These are phyloP conservation scores for Aspergillus fumigatus DNA, from an alignment of 2,329 filamentous ascomycete species.

Conservation along the genomic window DNA sequence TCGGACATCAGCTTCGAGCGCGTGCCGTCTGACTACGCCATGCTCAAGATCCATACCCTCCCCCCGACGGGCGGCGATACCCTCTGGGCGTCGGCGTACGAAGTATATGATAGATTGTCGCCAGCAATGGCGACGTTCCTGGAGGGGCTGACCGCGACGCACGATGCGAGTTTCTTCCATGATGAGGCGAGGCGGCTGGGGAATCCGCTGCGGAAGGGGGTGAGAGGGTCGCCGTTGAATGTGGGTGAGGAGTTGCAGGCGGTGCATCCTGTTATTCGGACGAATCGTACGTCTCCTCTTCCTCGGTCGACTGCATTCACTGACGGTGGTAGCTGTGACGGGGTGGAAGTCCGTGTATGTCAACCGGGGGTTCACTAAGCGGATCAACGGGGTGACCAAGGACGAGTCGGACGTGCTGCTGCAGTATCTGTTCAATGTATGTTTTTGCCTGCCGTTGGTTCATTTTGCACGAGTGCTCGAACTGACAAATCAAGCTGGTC, in stretches of 20 bases:
- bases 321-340: conserved; percentile 44
- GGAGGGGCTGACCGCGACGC: conserved; percentile 55
- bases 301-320: no score
- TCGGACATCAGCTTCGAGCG: conserved; percentile 64
- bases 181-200: conserved; percentile 36
- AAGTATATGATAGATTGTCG: conserved; percentile 61
- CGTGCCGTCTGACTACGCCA: conserved; percentile 59
- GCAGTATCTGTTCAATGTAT: conserved; percentile 38
- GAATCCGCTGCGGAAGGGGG: conserved; percentile 37
- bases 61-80: conserved; percentile 58
- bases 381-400: conserved; percentile 43
- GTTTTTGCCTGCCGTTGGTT: conserved; percentile 36
- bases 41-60: conserved; percentile 53
- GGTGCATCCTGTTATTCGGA: conserved; percentile 54
- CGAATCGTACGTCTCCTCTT: conserved; percentile 43
- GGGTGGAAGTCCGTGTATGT: conserved; percentile 57
- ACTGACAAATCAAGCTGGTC: conserved; percentile 24
- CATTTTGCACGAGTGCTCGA: background rate
- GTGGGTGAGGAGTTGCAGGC: conserved; percentile 49
- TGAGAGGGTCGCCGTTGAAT: conserved; percentile 54
- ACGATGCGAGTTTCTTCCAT: conserved; percentile 50
- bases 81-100: conserved; percentile 64
- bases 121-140: conserved; percentile 53
- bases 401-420: conserved; percentile 43
- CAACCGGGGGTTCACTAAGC: conserved; percentile 38